These are phyloP conservation scores for Glycine latifolia DNA, from an alignment of 306 rosid species.

Conservation along the genomic window DNA sequence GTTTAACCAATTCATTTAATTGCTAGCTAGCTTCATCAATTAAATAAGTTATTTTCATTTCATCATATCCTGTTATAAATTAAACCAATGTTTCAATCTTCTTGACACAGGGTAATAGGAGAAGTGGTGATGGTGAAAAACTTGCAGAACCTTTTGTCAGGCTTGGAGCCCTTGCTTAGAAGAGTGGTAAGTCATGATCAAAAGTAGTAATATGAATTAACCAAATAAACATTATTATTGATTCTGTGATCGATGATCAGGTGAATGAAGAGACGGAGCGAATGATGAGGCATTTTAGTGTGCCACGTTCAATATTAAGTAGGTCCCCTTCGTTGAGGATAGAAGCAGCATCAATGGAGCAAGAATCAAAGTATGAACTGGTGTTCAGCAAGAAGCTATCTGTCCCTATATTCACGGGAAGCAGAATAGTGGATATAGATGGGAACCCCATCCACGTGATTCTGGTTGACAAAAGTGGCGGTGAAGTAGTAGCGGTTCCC, in stretches of 20 bases:
- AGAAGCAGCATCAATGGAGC: conserved; percentile 45
- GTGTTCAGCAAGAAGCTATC: conserved; percentile 55
- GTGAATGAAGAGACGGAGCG: conserved; percentile 60
- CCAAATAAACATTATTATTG: too few relatives aligned
- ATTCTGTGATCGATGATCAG: too few relatives aligned
- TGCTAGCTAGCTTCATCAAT: too few relatives aligned
- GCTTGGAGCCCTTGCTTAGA: conserved; percentile 86
- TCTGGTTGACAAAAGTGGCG: conserved; percentile 56
- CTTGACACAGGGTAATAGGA: conserved; percentile 69
- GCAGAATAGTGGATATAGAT: conserved; percentile 58
- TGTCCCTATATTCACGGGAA: conserved; percentile 68
- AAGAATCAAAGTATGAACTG: conserved; percentile 46
- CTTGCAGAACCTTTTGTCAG: conserved; percentile 68
- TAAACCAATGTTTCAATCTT: too few relatives aligned
- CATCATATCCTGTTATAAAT: too few relatives aligned
- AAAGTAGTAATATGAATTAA: too few relatives aligned
- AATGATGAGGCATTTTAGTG: conserved; percentile 47
- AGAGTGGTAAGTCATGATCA: conserved; percentile 63
- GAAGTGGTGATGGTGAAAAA: conserved; percentile 86
- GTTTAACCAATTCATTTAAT: too few relatives aligned
- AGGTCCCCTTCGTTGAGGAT: conserved; percentile 74
- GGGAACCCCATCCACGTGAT: conserved; percentile 58
- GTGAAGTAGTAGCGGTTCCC: conserved; percentile 31
- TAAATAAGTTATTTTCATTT: too few relatives aligned
- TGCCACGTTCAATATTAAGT: conserved; percentile 42